Evolutionary conservation across 179 eudicot genomes (phyloP), one percentile per base, ranked within the genome.

Genomic region (Silene vulgaris): DNA sequence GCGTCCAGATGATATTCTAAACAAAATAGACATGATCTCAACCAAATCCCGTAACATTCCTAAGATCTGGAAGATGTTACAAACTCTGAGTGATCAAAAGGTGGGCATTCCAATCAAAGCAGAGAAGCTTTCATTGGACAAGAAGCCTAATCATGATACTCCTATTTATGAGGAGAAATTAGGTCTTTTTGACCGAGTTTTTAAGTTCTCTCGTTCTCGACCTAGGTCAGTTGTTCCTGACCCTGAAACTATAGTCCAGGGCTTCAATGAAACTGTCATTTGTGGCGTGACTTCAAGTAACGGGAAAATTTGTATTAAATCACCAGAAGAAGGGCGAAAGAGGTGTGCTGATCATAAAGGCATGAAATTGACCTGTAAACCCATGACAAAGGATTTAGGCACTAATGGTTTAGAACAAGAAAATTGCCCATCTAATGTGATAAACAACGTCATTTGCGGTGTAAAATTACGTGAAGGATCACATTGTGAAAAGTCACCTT

Each of bases 281-380:
- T 90, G 97, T 79, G 94, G 98, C 7, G 89, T 90, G 75, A 82
- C 82, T 20, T 77, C 83, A 45, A 89, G 86, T 81, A 85, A 88
- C 48, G 97, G 94, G 71, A 80, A 82, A 3, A 60, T 83, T 73
- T 90, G 97, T 72, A 80, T 65, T 62, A 76, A 72, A 62, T 72
- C 79, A 54, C 91, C 92, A 30, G 79, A 86, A 45, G 75, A 83
- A 72, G 91, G 91, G 62, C 85, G 92, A 74, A 94, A 88, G 75
- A 84, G 98, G 65, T 92, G 96, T 75, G 66, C 75, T 11, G 74
- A 85, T 76, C 98, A 89, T 83, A 91, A 89, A 86, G 98, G 97
- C 45, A 83, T 65, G 91, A 91, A 87, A 82, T 40, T 90, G 30
- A 81, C 80, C 59, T 80, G 85, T 61, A 77, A 69, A 21, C 8